A percentile compares a stretch with the other conserved stretches of the same genome.
phyloP scores from a whole-genome alignment of 768 basidiomycete genomes.

The Kwoniella heveanensis region DNA sequence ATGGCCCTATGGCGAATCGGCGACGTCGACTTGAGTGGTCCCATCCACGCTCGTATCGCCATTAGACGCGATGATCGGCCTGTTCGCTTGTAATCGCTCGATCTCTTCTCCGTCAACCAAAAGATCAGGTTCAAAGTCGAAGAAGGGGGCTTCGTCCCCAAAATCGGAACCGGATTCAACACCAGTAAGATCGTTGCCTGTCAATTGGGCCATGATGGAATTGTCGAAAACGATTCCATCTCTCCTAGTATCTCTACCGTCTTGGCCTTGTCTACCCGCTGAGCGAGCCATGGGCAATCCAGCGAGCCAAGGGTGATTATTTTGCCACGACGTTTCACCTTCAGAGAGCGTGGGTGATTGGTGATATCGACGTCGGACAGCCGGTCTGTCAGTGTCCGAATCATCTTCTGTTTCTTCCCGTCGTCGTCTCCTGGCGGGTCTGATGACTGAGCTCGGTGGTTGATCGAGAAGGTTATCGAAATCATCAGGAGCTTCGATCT shows the following conservation, averaged over 20 bases:
- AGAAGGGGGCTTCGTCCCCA: too few relatives aligned
- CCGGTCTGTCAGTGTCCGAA: neutral
- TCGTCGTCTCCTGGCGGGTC: neutral
- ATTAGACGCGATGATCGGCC: too few relatives aligned
- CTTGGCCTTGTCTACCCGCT: neutral
- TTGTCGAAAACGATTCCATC: slow-evolving; percentile 32
- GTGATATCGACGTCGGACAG: neutral
- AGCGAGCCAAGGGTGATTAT: neutral
- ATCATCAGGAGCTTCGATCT: slow-evolving; percentile 12
- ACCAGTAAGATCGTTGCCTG: too few relatives aligned
- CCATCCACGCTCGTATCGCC: too few relatives aligned
- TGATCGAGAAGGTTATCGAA: slow-evolving; percentile 16
- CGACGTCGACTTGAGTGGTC: too few relatives aligned
- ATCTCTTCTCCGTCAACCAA: too few relatives aligned
- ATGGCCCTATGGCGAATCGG: too few relatives aligned
- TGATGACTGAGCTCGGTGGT: neutral
- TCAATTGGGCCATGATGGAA: too few relatives aligned
- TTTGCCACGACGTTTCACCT: neutral
- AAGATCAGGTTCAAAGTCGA: too few relatives aligned
- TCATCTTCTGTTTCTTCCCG: slow-evolving; percentile 6
- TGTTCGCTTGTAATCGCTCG: too few relatives aligned
- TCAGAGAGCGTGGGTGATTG: neutral
- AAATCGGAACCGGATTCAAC: too few relatives aligned
- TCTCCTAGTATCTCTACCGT: slow-evolving; percentile 26
- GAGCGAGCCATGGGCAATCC: neutral